Evolutionary conservation across 108 stramenopile species (phyloP), one percentile per base, ranked within the genome.

Genomic region (Tribonema minus): DNA sequence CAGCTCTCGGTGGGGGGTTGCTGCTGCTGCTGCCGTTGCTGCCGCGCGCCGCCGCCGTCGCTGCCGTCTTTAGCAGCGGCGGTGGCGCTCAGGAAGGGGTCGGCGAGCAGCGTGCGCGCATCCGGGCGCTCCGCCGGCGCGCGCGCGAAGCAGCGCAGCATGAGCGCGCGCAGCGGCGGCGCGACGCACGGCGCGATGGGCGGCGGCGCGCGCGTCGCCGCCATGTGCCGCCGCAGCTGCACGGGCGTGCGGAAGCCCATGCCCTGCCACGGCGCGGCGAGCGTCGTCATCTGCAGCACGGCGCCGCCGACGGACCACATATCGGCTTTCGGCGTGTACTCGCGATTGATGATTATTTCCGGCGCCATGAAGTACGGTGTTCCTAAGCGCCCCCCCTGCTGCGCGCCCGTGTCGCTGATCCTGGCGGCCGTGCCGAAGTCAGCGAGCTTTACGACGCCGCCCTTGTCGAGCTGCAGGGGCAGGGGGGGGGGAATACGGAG

Each of bases 381-480:
- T 3, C 71, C 69, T 4, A 2, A 28, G 23, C 64, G 2, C 60
- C 32, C 31, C 7, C 12, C 12, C 3, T 41, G 12, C 12, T 28
- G n/a, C n/a, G n/a, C n/a, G n/a, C n/a, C n/a, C n/a, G n/a, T 33
- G 20, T 28, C 28, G 6, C 37, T 20, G 27, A 66, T 38, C 54
- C 59, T 7, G 23, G 9, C 5, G 34, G 71, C 15, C 20, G 58
- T 37, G 34, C 71, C 71, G 58, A 72, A 72, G 37, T 72, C 71
- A 3, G 71, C 71, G 20, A 72, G 36, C 71, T 72, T 72, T 2
- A 72, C 71, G 1, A 87, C 71, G 31, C 95, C 95, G 58, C 86
- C 87, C 64, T 94, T 87, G 71, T 89, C 92, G 29, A 62, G 61
- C 61, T 62, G 15, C 27, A 28, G 27, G 29, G 25, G 61, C 6